Base-by-base conservation (phyloP, 2,329 filamentous ascomycete species). In the Cercospora sp. region DNA sequence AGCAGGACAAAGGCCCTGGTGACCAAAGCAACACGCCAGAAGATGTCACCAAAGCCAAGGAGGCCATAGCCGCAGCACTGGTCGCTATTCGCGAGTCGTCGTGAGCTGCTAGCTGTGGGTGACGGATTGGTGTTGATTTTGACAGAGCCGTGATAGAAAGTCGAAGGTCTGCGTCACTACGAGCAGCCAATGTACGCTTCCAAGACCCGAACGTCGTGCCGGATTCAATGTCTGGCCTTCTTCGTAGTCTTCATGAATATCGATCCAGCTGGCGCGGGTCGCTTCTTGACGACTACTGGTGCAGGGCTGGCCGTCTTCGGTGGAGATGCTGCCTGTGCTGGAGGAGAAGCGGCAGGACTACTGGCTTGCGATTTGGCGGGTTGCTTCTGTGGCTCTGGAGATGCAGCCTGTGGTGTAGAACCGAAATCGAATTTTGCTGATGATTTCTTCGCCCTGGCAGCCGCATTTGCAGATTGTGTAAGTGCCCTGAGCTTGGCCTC, bases 31-130 rank as follows among this genome's bases (percentile, higher is more conserved):
- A 58, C 20, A 72, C 78, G 16, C 72, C 79, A 3, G 81, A 81
- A 61, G 81, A 84, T 65, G 75, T 83, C 71, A 80, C 79, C 55
- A 84, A 84, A 68, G 81, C 81, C 26, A 79, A 81, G 66, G 79
- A 81, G 26, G 79, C 80, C 5, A 72, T 81, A 59, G 76, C 76
- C 33, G 75, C 78, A 64, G 82, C 81, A n/a, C 76, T 79, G 71
- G 77, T 77, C 28, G 79, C 77, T 28, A 73, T 83, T 63, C 75
- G 75, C n/a, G 78, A 83, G 71, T 75, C 72, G 33, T 73, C 74
- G 30, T 78, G 57, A 39, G 31, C 33, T 61, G 33, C 2, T 5
- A 28, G 36, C 36, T 23, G 23, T 28, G 48, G 23, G 13, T 26
- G 48, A 53, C 5, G 7, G 4, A 18, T 8, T 1, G 18, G 1